A percentile compares a stretch with the other conserved stretches of the same genome.
Evolutionary conservation across 2,329 filamentous ascomycete species (phyloP).

Genomic region (Ophiostoma fasciatum): DNA sequence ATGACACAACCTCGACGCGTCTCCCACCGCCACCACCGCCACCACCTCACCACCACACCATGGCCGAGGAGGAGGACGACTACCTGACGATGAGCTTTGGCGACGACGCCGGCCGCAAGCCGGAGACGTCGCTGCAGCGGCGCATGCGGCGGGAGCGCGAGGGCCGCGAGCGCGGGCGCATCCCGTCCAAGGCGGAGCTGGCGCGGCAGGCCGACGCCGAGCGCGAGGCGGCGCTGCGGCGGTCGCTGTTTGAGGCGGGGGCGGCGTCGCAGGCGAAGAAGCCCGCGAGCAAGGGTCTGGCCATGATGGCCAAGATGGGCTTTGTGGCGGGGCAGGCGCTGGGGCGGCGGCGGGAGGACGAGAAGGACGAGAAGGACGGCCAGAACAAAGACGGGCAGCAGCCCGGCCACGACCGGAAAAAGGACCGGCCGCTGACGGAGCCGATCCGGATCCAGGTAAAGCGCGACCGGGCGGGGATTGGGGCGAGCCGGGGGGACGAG

Average conservation of each 20-base stretch:
- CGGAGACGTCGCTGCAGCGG: slow-evolving; percentile 40
- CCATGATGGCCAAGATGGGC: slow-evolving; percentile 96
- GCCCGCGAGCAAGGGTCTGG: slow-evolving; percentile 67
- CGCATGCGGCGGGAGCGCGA: slow-evolving; percentile 40
- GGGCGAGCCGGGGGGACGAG: slow-evolving; percentile 55
- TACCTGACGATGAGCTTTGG: slow-evolving; percentile 94
- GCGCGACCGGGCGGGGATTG: slow-evolving; percentile 69
- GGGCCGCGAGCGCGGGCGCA: slow-evolving; percentile 50
- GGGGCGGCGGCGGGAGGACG: slow-evolving; percentile 30
- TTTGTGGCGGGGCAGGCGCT: slow-evolving; percentile 64
- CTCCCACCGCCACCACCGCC: background rate
- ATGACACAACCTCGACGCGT: background rate
- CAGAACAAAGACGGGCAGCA: too few relatives aligned
- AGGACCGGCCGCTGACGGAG: slow-evolving; percentile 29
- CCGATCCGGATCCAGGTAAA: slow-evolving; percentile 67
- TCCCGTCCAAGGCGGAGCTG: slow-evolving; percentile 71
- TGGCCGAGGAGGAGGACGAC: slow-evolving; percentile 59
- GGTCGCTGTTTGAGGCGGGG: slow-evolving; percentile 44
- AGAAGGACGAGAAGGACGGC: too few relatives aligned
- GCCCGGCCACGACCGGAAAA: background rate
- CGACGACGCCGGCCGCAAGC: slow-evolving; percentile 34
- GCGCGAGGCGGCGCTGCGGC: slow-evolving; percentile 62
- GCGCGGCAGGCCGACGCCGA: slow-evolving; percentile 57
- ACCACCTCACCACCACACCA: too few relatives aligned
- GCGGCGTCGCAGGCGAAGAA: slow-evolving; percentile 13